Base-by-base conservation (phyloP, 352 stramenopile genomes). In the Phytophthora citricola region DNA sequence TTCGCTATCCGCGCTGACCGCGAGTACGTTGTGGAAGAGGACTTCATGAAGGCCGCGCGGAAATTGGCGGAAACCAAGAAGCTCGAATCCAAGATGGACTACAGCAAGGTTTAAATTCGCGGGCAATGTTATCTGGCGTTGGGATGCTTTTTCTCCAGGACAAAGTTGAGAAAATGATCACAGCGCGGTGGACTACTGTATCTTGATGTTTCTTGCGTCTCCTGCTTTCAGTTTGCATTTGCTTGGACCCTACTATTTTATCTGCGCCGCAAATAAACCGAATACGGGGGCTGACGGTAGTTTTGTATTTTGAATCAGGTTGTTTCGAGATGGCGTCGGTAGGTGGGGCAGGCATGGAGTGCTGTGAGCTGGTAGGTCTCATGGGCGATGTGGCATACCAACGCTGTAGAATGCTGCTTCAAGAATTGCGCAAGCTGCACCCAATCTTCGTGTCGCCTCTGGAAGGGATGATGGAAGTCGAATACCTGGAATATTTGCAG, bases 1-100 rank as follows among this genome's bases (percentile, higher is more conserved):
- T 99, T 99, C 86, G 98, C 98, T 27, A 99, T 99, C 77, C 93
- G 98, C 46, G 94, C 90, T 10, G 97, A 99, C 75, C 89, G 98
- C 44, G 97, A 99, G 71, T 99, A 99, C 85, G 97, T 99, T 24
- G 78, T 99, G 17, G 98, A 99, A 75, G 98, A 99, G 72, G 98
- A 99, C 77, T 99, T 99, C 76, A 99, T 99, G 97, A 99, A 99
- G 89, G 98, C 98, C 2, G 97, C 97, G 48, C 91, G 98, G 57
- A 99, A 99, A 88, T 92, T 99, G 69, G 91, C 92, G 31, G 98
- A 99, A 66, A 97, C 92, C 58, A 99, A 99, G 94, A 99, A 99
- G 82, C 91, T 99, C 44, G 98, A 99, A 85, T 98, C 90, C 53
- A 99, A 99, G 87, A 95, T 99, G 79, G 97, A 99, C 83, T 99